Evolutionary conservation across 169 alveolate genomes (phyloP).

Genomic region (Perkinsus olseni): DNA sequence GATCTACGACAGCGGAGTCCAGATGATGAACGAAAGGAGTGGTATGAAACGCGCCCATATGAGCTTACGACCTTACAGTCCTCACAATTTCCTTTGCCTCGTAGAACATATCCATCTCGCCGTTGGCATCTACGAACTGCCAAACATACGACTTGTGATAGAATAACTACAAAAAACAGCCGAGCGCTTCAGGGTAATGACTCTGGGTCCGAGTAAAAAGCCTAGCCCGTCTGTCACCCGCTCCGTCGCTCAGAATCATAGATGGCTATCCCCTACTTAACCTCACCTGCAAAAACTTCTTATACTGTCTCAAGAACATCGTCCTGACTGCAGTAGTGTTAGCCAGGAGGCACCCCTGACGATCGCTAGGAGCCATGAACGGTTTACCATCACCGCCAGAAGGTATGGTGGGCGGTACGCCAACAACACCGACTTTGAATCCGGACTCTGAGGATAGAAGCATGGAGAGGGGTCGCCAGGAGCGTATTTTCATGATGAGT

Average conservation of each 20-base stretch:
- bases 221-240: too few relatives aligned
- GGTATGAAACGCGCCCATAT: neutral
- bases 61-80: neutral
- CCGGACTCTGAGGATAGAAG: neutral
- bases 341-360: constrained; percentile 5
- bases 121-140: constrained; percentile 29
- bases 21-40: neutral
- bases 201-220: too few relatives aligned
- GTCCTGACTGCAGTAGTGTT: constrained; percentile 10
- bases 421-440: constrained; percentile 5
- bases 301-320: constrained; percentile 2
- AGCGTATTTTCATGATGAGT: too few relatives aligned
- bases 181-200: too few relatives aligned
- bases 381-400: neutral
- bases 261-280: too few relatives aligned
- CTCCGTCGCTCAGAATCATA: too few relatives aligned
- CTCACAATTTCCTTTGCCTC: constrained; percentile 8
- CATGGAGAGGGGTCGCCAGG: too few relatives aligned
- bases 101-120: constrained; percentile 24
- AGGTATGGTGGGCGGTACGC: constrained; percentile 5
- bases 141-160: constrained; percentile 24
- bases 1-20: neutral
- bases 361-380: constrained; percentile 4
- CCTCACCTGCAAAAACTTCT: neutral
- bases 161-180: neutral